phyloP scores from a whole-genome alignment of 306 rosid genomes.

The Cyamopsis tetragonoloba region DNA sequence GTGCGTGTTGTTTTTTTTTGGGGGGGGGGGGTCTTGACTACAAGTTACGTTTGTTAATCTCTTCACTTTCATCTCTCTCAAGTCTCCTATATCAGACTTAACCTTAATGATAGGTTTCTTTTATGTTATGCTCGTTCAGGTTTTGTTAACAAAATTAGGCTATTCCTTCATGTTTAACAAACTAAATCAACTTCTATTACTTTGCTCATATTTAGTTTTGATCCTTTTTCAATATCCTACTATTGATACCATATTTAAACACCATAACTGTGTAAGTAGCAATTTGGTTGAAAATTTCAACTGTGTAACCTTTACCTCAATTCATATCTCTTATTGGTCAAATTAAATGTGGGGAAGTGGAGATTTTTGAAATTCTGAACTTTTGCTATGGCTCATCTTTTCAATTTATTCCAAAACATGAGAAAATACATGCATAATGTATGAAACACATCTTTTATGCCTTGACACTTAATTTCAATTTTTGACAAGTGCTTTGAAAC shows the following conservation, averaged over 20 bases:
- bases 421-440: background rate
- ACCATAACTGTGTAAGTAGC: background rate
- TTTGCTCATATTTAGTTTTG: background rate
- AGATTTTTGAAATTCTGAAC: slow-evolving; percentile 12
- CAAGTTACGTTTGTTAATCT: background rate
- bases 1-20: background rate
- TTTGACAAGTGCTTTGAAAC: background rate
- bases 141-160: background rate
- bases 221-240: background rate
- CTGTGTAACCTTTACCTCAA: background rate
- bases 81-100: background rate
- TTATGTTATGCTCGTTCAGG: background rate
- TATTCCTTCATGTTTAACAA: background rate
- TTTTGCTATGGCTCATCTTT: background rate
- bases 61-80: background rate
- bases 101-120: background rate
- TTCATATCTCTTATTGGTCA: background rate
- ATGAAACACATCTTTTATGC: background rate
- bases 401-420: background rate
- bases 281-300: background rate
- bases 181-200: background rate
- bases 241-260: background rate
- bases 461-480: background rate
- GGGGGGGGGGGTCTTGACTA: background rate
- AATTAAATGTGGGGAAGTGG: background rate